These are phyloP conservation scores for Sporothrix curviconia DNA, from an alignment of 2,329 filamentous ascomycete genomes.

Conservation along the genomic window DNA sequence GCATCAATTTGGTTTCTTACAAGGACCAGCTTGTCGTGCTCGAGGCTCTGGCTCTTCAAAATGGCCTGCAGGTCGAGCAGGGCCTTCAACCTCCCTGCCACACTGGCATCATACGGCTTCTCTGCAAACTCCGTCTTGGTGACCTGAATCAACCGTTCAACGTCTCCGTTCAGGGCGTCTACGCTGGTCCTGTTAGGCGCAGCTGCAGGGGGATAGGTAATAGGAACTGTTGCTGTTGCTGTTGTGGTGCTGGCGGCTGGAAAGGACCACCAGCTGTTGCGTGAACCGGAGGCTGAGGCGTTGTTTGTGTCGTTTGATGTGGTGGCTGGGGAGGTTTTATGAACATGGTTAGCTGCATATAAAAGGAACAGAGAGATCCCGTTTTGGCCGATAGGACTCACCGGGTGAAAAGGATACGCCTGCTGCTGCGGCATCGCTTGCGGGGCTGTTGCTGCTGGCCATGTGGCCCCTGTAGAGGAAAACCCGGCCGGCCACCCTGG, in stretches of 20 bases:
- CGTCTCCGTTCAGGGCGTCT: slow-evolving; percentile 74
- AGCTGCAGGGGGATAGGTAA: slow-evolving; percentile 26
- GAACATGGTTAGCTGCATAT: background rate
- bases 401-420: slow-evolving; percentile 23
- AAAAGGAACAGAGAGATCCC: background rate
- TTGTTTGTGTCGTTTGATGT: slow-evolving; percentile 23
- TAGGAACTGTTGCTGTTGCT: slow-evolving; percentile 1
- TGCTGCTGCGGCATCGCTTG: slow-evolving; percentile 23
- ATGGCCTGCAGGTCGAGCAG: slow-evolving; percentile 78
- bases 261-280: slow-evolving; percentile 33
- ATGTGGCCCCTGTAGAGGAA: slow-evolving; percentile 25
- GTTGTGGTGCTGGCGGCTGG: slow-evolving; percentile 30
- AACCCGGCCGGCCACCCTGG: slow-evolving; percentile 31
- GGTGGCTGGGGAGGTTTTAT: slow-evolving; percentile 13
- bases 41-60: slow-evolving; percentile 69
- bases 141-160: slow-evolving; percentile 68
- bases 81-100: slow-evolving; percentile 75
- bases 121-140: slow-evolving; percentile 68
- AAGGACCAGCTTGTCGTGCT: slow-evolving; percentile 72
- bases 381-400: slow-evolving; percentile 14
- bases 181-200: slow-evolving; percentile 48
- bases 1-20: slow-evolving; percentile 80
- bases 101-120: slow-evolving; percentile 67
- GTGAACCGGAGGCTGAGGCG: slow-evolving; percentile 33
- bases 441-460: slow-evolving; percentile 29